These are phyloP conservation scores for Candida oleophila DNA, from an alignment of 805 yeast species.

Conservation along the genomic window DNA sequence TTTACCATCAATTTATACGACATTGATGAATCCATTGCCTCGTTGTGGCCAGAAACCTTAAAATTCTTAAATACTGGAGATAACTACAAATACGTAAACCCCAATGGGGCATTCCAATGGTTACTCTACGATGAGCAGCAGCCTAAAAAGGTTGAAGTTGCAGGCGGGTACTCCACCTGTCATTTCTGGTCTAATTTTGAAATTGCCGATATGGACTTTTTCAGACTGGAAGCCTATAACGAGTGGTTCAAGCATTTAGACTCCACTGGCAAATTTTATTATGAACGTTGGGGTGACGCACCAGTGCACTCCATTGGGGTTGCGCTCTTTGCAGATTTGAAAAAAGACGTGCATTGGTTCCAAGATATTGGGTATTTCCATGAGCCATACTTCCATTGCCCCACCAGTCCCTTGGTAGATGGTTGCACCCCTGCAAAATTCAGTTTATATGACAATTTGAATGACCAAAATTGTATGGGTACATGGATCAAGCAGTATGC, in stretches of 20 bases:
- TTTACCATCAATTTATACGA: constrained; percentile 70
- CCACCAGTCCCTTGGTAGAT: constrained; percentile 45
- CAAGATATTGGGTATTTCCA: constrained; percentile 80
- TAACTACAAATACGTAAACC: constrained; percentile 50
- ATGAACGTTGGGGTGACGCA: constrained; percentile 94
- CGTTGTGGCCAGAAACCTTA: constrained; percentile 71
- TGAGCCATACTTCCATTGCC: constrained; percentile 75
- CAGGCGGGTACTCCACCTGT: constrained; percentile 63
- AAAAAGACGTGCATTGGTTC: constrained; percentile 76
- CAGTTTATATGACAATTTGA: constrained; percentile 47
- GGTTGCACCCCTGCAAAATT: constrained; percentile 58
- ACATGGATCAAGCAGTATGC: constrained; percentile 57
- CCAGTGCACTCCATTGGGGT: constrained; percentile 83
- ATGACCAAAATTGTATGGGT: constrained; percentile 73
- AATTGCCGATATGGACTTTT: constrained; percentile 81
- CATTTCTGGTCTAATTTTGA: constrained; percentile 94
- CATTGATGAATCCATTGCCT: constrained; percentile 57
- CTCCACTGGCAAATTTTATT: constrained; percentile 74
- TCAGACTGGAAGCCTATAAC: constrained; percentile 63
- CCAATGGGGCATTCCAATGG: constrained; percentile 52
- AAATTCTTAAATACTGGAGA: constrained; percentile 57
- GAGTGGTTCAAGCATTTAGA: constrained; percentile 66
- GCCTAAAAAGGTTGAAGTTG: constrained; percentile 39
- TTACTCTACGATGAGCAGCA: constrained; percentile 50
- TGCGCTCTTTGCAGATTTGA: constrained; percentile 63